A percentile compares a stretch with the other conserved stretches of the same genome.
These are phyloP conservation scores for Rhizoclosmatium hyalinum DNA, from an alignment of 371 early-diverging fungal genomes.

Conservation along the genomic window DNA sequence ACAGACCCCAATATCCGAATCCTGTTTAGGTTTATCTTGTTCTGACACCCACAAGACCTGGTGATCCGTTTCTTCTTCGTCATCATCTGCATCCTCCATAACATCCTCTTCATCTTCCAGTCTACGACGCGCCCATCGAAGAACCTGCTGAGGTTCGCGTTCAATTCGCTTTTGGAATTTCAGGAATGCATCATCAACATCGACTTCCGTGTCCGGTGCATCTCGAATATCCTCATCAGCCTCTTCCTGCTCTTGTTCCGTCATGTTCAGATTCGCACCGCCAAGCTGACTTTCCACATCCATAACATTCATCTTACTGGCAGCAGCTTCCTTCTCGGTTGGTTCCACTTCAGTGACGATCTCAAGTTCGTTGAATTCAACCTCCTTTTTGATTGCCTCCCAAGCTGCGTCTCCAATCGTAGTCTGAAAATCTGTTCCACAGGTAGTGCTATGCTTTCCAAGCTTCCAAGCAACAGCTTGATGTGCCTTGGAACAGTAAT, in stretches of 20 bases:
- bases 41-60: slow-evolving; percentile 84
- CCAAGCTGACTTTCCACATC: background rate
- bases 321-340: slow-evolving; percentile 12
- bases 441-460: slow-evolving; percentile 76
- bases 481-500: slow-evolving; percentile 87
- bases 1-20: slow-evolving; percentile 72
- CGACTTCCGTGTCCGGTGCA: slow-evolving; percentile 77
- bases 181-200: slow-evolving; percentile 91
- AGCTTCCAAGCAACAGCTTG: slow-evolving; percentile 84
- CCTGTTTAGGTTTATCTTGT: slow-evolving; percentile 59
- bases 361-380: slow-evolving; percentile 71
- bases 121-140: slow-evolving; percentile 63
- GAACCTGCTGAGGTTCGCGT: slow-evolving; percentile 82
- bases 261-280: slow-evolving; percentile 8
- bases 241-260: slow-evolving; percentile 39
- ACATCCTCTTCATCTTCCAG: slow-evolving; percentile 3
- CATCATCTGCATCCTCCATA: slow-evolving; percentile 15
- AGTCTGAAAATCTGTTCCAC: slow-evolving; percentile 45
- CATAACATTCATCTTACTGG: background rate
- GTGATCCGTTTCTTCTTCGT: slow-evolving; percentile 23
- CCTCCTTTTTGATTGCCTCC: slow-evolving; percentile 13
- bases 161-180: slow-evolving; percentile 87
- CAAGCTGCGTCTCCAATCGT: slow-evolving; percentile 17
- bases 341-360: slow-evolving; percentile 80
- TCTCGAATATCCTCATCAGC: slow-evolving; percentile 42